These are phyloP conservation scores for Nakazawaea laoshanensis DNA, from an alignment of 805 yeast genomes.

Conservation along the genomic window DNA sequence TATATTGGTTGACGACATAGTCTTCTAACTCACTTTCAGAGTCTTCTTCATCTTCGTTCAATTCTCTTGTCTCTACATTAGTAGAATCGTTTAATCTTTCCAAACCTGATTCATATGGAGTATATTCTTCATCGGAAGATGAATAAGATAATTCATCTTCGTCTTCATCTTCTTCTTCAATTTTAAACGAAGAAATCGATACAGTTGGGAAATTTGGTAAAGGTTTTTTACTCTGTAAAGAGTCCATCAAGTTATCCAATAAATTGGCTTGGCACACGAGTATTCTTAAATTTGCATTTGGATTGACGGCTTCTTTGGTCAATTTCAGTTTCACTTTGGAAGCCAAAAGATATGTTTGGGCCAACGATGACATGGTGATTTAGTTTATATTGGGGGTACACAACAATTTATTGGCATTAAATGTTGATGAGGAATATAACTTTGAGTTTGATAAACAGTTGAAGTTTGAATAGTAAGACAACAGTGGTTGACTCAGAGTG, in stretches of 20 bases:
- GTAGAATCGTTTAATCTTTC: neutral
- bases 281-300: constrained; percentile 46
- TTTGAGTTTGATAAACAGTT: neutral
- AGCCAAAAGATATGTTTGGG: constrained; percentile 54
- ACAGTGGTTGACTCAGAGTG: too few relatives aligned
- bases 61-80: constrained; percentile 1
- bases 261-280: constrained; percentile 67
- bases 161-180: constrained; percentile 16
- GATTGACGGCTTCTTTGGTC: constrained; percentile 50
- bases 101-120: constrained; percentile 11
- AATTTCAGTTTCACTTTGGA: constrained; percentile 57
- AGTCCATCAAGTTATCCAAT: constrained; percentile 57
- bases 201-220: constrained; percentile 20
- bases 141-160: constrained; percentile 10
- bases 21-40: constrained; percentile 8
- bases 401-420: too few relatives aligned
- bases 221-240: constrained; percentile 22
- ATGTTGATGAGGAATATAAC: too few relatives aligned
- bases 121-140: constrained; percentile 13
- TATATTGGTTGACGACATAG: constrained; percentile 4
- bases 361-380: constrained; percentile 22
- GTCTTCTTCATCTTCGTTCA: constrained; percentile 3
- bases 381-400: too few relatives aligned
- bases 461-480: too few relatives aligned
- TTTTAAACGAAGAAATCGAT: constrained; percentile 14